These are phyloP conservation scores for Coprinopsis strossmayeri DNA, from an alignment of 768 basidiomycete species.

Conservation along the genomic window DNA sequence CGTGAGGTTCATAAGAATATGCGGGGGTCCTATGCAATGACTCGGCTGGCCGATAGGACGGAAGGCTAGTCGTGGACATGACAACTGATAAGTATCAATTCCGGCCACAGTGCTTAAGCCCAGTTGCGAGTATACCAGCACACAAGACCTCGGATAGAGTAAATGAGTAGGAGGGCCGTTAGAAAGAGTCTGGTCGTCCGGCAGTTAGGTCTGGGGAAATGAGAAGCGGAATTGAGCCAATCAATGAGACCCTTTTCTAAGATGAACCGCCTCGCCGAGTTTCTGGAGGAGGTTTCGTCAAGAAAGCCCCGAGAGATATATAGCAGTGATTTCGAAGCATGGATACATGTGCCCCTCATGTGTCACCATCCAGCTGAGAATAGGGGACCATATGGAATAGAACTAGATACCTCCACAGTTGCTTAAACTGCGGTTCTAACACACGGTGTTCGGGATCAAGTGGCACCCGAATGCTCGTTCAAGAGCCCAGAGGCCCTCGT, in stretches of 20 bases:
- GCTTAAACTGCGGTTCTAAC: background rate
- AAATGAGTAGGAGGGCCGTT: constrained; percentile 2
- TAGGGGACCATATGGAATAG: constrained; percentile 9
- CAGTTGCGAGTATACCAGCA: too few species aligned
- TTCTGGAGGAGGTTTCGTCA: constrained; percentile 3
- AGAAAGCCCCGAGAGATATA: constrained; percentile 9
- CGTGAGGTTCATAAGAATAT: constrained; percentile 50
- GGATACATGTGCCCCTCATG: constrained; percentile 8
- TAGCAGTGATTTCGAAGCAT: constrained; percentile 10
- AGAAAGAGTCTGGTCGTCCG: constrained; percentile 1
- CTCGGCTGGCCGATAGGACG: constrained; percentile 37
- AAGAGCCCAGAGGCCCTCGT: background rate
- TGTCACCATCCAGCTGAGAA: constrained; percentile 8
- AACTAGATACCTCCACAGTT: constrained; percentile 4
- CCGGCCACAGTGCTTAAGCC: background rate
- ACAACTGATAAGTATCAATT: background rate
- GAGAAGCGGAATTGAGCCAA: background rate
- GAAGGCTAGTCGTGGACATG: constrained; percentile 54
- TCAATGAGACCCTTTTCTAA: too few species aligned
- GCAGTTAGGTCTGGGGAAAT: background rate
- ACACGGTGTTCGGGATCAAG: constrained; percentile 1
- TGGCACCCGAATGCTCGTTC: constrained; percentile 1
- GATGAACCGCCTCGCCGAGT: background rate
- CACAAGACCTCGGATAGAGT: background rate
- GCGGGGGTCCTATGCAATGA: constrained; percentile 33